phyloP scores from a whole-genome alignment of 305 asterid genomes.

The Rubia peregrina region DNA sequence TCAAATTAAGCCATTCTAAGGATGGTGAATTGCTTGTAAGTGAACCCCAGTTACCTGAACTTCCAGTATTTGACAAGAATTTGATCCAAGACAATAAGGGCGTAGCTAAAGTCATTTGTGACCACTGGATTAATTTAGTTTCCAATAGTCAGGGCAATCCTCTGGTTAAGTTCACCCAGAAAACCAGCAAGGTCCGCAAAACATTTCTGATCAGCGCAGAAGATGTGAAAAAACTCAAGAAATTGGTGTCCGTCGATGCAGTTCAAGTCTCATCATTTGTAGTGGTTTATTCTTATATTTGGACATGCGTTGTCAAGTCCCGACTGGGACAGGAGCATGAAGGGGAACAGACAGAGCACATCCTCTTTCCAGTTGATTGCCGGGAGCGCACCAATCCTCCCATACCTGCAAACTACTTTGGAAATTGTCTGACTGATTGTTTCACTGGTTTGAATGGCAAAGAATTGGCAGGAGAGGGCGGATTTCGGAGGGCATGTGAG shows the following conservation, averaged over 20 bases:
- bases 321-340: background rate
- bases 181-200: slow-evolving; percentile 27
- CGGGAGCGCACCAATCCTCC: background rate
- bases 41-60: background rate
- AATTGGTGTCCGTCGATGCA: background rate
- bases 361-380: background rate
- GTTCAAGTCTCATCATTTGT: background rate
- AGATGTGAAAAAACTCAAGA: background rate
- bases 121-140: background rate
- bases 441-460: slow-evolving; percentile 2
- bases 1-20: background rate
- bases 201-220: slow-evolving; percentile 13
- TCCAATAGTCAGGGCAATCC: background rate
- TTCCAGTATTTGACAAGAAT: too few relatives aligned
- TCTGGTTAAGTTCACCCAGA: background rate
- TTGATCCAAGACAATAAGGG: background rate
- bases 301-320: background rate
- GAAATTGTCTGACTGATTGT: slow-evolving; percentile 20
- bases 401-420: slow-evolving; percentile 7
- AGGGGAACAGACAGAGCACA: background rate
- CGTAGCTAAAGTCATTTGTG: background rate
- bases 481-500: slow-evolving; percentile 16
- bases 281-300: background rate
- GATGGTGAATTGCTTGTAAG: background rate
- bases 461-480: slow-evolving; percentile 15